Evolutionary conservation across 2,329 filamentous ascomycete genomes (phyloP).

Genomic region (Ceratocystis albifundus): DNA sequence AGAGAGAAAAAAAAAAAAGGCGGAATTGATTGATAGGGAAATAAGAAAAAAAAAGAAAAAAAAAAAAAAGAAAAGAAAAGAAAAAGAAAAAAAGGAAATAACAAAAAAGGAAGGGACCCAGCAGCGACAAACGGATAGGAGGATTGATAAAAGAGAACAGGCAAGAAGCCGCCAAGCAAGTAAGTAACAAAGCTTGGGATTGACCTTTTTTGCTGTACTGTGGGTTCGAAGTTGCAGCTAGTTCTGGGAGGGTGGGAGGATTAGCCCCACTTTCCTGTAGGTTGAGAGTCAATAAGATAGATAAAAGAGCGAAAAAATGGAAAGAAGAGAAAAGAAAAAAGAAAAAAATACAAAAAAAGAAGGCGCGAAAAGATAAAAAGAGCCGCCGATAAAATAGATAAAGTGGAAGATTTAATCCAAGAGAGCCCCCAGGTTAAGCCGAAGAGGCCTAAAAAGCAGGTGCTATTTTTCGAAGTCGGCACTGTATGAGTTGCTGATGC

Average conservation of each 20-base stretch:
- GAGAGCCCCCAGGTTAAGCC: neutral
- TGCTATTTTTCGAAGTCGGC: neutral
- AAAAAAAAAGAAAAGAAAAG: neutral
- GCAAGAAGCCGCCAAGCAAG: slow-evolving; percentile 2
- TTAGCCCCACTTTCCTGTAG: slow-evolving; percentile 7
- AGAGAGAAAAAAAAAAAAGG: neutral
- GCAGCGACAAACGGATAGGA: neutral
- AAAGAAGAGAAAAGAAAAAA: neutral
- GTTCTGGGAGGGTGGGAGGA: slow-evolving; percentile 7
- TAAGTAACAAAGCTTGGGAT: slow-evolving; percentile 1
- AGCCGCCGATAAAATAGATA: neutral
- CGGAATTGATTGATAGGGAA: slow-evolving; percentile 2
- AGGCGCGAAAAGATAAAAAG: neutral
- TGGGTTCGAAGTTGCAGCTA: neutral
- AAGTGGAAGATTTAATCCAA: neutral
- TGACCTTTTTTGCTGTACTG: neutral
- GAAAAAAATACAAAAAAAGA: neutral
- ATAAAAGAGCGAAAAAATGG: neutral
- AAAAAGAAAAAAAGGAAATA: neutral
- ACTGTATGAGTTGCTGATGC: neutral
- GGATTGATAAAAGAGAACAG: neutral
- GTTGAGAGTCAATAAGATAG: neutral
- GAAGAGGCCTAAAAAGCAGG: neutral
- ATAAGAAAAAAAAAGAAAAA: neutral
- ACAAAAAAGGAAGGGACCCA: slow-evolving; percentile 1